Evolutionary conservation across 2,329 filamentous ascomycete genomes (phyloP).

Genomic region (Colletotrichum musicola): DNA sequence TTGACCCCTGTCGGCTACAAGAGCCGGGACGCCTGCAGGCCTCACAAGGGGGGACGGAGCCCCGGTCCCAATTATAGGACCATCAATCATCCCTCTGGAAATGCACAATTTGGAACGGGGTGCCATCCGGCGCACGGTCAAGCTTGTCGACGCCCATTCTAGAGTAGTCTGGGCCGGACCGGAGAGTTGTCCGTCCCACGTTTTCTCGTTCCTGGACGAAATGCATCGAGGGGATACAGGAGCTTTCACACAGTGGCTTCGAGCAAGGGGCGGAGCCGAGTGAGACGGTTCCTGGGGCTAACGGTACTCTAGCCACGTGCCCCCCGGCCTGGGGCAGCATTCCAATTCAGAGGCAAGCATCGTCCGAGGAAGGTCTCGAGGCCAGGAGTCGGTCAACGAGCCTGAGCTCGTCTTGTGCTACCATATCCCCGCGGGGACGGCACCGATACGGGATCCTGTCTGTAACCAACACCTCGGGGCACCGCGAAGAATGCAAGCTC

Average conservation of each 20-base stretch:
- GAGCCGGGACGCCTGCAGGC: slow-evolving; percentile 22
- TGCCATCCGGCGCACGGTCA: slow-evolving; percentile 11
- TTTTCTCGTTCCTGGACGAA: slow-evolving; percentile 25
- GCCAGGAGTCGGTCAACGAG: no score
- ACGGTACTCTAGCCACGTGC: slow-evolving; percentile 9
- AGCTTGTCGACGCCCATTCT: slow-evolving; percentile 18
- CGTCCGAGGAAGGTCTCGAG: no score
- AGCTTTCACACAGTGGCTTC: background rate
- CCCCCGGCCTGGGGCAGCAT: background rate
- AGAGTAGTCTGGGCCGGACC: slow-evolving; percentile 8
- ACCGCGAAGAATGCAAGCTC: background rate
- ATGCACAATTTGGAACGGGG: background rate
- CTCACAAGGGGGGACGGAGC: background rate
- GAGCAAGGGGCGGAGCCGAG: background rate
- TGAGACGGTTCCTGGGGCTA: slow-evolving; percentile 7
- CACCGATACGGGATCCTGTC: no score
- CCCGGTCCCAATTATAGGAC: slow-evolving; percentile 19
- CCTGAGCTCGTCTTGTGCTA: no score
- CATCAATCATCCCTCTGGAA: background rate
- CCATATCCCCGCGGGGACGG: no score
- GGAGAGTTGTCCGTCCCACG: slow-evolving; percentile 31
- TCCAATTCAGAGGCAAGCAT: background rate
- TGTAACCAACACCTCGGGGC: no score
- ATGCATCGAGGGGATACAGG: background rate
- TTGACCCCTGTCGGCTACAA: slow-evolving; percentile 15